These are phyloP conservation scores for Pythium dissotocum DNA, from an alignment of 352 stramenopile species.

Conservation along the genomic window DNA sequence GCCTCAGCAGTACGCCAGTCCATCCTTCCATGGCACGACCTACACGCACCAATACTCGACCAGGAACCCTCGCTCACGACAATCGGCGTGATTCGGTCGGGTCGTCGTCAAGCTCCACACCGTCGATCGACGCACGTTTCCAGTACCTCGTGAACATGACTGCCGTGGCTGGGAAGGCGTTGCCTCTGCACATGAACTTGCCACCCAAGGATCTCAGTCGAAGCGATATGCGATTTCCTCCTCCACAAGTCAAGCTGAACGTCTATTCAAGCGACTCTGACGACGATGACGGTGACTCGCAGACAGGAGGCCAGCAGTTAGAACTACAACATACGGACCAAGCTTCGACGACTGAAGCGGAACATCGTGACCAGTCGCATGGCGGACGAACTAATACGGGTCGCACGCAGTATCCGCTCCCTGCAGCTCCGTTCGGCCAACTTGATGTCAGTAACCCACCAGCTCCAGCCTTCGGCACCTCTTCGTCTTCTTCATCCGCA, in stretches of 20 bases:
- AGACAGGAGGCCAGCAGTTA: not conserved
- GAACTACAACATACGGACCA: not conserved
- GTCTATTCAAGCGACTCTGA: constrained; percentile 11
- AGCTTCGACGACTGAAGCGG: not conserved
- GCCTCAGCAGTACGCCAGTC: not conserved
- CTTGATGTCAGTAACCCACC: constrained; percentile 15
- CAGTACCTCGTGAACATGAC: constrained; percentile 57
- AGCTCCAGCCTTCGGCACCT: constrained; percentile 3
- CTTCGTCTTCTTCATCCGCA: not conserved
- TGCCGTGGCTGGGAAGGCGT: constrained; percentile 34
- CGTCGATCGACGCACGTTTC: constrained; percentile 46
- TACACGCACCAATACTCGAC: not conserved
- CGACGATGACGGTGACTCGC: not conserved
- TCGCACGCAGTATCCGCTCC: not conserved
- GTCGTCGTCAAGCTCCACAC: constrained; percentile 43
- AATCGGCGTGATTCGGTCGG: constrained; percentile 13
- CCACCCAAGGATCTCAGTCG: constrained; percentile 33
- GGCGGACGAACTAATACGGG: not conserved
- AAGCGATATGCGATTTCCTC: constrained; percentile 43
- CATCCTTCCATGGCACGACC: not conserved
- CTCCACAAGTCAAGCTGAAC: constrained; percentile 13
- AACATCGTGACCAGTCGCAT: not conserved
- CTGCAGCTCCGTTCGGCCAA: not conserved
- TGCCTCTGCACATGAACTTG: constrained; percentile 51
- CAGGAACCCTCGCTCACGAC: not conserved